These are phyloP conservation scores for Thermochaetoides thermophila DNA, from an alignment of 495 filamentous ascomycete species.

Conservation along the genomic window DNA sequence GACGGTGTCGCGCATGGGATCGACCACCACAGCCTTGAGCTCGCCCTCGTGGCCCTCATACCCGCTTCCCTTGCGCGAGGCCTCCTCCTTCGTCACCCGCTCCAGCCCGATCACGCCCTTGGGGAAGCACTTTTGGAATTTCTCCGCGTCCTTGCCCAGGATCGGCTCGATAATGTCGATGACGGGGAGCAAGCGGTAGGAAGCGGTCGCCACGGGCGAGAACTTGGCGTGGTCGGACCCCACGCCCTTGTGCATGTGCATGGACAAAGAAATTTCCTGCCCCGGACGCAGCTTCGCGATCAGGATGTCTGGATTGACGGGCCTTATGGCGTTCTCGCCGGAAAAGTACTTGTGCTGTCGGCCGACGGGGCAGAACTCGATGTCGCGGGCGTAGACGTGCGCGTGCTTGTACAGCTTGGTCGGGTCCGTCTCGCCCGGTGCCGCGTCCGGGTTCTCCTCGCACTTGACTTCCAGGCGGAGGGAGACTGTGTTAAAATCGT, in stretches of 20 bases:
- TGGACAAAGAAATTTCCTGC: constrained; percentile 65
- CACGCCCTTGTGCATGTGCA: constrained; percentile 87
- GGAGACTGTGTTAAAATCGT: constrained; percentile 68
- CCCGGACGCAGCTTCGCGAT: constrained; percentile 89
- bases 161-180: constrained; percentile 76
- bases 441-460: constrained; percentile 56
- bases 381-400: constrained; percentile 73
- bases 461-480: constrained; percentile 61
- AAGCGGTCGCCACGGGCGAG: constrained; percentile 87
- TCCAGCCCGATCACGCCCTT: constrained; percentile 74
- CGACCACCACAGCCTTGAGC: constrained; percentile 68
- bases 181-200: constrained; percentile 76
- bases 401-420: constrained; percentile 69
- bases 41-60: constrained; percentile 61
- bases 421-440: constrained; percentile 59
- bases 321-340: constrained; percentile 46
- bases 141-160: constrained; percentile 67
- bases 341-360: constrained; percentile 55
- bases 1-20: constrained; percentile 84
- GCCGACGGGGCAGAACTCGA: constrained; percentile 60
- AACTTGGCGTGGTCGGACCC: constrained; percentile 96
- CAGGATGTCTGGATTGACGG: constrained; percentile 83
- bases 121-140: constrained; percentile 85
- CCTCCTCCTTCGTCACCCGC: constrained; percentile 53
- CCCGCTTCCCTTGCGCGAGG: constrained; percentile 40